Conservation (phyloP, 116 monocot genomes). For the Phalaenopsis hybrid region DNA sequence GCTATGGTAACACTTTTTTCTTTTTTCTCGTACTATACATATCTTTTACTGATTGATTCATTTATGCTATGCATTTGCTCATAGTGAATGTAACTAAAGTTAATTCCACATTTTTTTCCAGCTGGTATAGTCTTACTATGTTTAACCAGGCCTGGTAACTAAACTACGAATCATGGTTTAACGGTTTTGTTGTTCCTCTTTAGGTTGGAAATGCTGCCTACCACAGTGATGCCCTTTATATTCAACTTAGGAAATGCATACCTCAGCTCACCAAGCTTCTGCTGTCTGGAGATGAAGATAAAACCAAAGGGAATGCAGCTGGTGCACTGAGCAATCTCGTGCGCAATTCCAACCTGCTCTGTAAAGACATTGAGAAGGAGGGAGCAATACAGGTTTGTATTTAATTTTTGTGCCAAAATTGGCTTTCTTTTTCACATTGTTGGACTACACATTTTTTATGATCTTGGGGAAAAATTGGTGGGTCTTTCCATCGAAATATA, state of each 20-base stretch:
- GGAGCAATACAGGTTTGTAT: slow-evolving; percentile 76
- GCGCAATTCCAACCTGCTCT: slow-evolving; percentile 72
- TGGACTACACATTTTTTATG: not conserved
- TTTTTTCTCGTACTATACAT: too few species aligned
- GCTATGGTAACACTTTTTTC: too few species aligned
- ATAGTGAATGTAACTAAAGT: too few species aligned
- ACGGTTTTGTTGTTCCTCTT: not conserved
- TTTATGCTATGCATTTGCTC: too few species aligned
- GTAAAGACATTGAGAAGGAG: slow-evolving; percentile 64
- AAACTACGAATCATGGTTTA: not conserved
- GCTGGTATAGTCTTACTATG: not conserved
- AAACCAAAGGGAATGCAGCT: slow-evolving; percentile 93
- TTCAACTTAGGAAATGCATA: slow-evolving; percentile 68
- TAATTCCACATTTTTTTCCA: not conserved
- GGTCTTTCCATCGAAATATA: not conserved
- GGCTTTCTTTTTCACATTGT: not conserved
- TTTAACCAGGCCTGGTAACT: not conserved
- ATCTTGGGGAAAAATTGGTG: not conserved
- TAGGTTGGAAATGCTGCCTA: slow-evolving; percentile 98
- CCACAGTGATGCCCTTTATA: slow-evolving; percentile 74
- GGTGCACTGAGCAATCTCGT: slow-evolving; percentile 97
- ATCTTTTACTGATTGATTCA: too few species aligned
- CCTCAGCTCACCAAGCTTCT: slow-evolving; percentile 78
- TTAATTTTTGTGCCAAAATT: too few species aligned
- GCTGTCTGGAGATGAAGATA: slow-evolving; percentile 74